Conservation (phyloP, 2,329 filamentous ascomycete genomes). For the Lecanoromycetidae sp. region DNA sequence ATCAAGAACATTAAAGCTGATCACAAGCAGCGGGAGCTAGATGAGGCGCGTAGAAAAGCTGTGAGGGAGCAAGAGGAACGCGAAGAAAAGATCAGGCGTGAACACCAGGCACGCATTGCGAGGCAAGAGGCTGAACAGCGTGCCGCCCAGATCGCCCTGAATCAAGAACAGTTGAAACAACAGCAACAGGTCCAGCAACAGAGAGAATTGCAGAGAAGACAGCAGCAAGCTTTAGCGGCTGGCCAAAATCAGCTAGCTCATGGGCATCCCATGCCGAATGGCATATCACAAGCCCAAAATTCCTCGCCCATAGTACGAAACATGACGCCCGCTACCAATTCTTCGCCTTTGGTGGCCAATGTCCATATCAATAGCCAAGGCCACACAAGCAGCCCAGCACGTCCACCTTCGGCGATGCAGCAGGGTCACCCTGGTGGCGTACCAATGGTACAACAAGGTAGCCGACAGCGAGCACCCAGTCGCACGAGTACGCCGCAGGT, state of each 20-base stretch:
- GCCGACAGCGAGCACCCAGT: conserved; percentile 29
- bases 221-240: conserved; percentile 29
- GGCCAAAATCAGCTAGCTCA: conserved; percentile 14
- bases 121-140: conserved; percentile 26
- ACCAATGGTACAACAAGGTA: conserved; percentile 36
- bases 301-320: conserved; percentile 37
- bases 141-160: conserved; percentile 15
- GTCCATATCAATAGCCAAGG: conserved; percentile 35
- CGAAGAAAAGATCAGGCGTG: conserved; percentile 35
- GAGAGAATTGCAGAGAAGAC: conserved; percentile 27
- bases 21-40: conserved; percentile 55
- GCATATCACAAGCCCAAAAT: conserved; percentile 31
- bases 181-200: conserved; percentile 24
- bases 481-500: conserved; percentile 36
- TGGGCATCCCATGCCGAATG: conserved; percentile 22
- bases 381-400: conserved; percentile 32
- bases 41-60: conserved; percentile 35
- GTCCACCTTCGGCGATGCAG: conserved; percentile 35
- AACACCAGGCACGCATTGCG: conserved; percentile 34
- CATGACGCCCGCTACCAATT: conserved; percentile 34
- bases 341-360: conserved; percentile 33
- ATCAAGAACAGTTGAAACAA: conserved; percentile 22
- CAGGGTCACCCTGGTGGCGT: conserved; percentile 36
- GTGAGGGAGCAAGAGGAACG: conserved; percentile 36
- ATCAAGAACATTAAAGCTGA: conserved; percentile 72